phyloP scores from a whole-genome alignment of 306 rosid genomes.

The Trifolium dubium region DNA sequence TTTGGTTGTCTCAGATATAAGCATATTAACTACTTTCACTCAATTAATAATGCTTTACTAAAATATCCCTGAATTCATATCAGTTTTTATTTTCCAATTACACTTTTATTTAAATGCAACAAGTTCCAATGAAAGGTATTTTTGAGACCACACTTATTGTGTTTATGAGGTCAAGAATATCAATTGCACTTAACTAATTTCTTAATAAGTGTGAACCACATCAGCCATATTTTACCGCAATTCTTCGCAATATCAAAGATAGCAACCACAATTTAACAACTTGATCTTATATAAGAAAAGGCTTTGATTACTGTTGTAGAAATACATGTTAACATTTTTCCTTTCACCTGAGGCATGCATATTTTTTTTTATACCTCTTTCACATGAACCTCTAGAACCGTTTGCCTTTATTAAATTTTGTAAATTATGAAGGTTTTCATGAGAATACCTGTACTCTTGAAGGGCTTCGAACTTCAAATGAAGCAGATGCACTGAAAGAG shows the following conservation, averaged over 20 bases:
- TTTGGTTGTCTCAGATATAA: too few species aligned
- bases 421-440: conserved; percentile 26
- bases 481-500: conserved; percentile 86
- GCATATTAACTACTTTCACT: too few species aligned
- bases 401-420: not conserved
- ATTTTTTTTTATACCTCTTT: not conserved
- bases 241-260: not conserved
- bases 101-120: too few species aligned
- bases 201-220: not conserved
- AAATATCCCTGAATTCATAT: too few species aligned
- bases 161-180: too few species aligned
- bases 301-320: conserved; percentile 4
- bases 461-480: conserved; percentile 89
- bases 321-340: not conserved
- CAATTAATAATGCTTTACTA: too few species aligned
- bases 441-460: conserved; percentile 82
- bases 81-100: too few species aligned
- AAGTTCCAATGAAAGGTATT: too few species aligned
- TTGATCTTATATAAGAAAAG: not conserved
- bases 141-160: too few species aligned
- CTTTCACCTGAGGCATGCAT: conserved; percentile 9
- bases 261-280: not conserved
- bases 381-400: conserved; percentile 3
- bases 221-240: not conserved
- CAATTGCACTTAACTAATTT: too few species aligned